Conservation (phyloP, 2,329 filamentous ascomycete genomes). For the Apiospora marii region DNA sequence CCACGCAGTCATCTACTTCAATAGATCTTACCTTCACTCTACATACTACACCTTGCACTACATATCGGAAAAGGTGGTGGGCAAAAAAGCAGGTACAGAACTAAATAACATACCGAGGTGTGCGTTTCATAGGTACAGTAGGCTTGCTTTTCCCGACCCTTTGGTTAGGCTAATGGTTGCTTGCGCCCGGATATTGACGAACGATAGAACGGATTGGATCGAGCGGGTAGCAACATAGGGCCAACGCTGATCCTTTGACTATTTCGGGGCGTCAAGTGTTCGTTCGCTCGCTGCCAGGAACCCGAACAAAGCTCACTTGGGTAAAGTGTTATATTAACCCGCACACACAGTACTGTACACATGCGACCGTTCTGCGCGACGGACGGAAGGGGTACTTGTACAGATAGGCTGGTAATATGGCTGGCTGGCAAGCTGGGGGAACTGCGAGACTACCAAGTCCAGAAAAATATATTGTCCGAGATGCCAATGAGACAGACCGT, state of each 20-base stretch:
- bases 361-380: not conserved
- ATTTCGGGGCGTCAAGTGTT: not conserved
- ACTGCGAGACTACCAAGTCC: not conserved
- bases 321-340: not conserved
- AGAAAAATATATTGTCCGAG: not conserved
- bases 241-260: conserved; percentile 16
- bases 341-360: not conserved
- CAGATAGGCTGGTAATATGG: too few relatives aligned
- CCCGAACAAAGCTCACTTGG: not conserved
- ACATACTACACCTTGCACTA: not conserved
- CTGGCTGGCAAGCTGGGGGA: not conserved
- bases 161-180: not conserved
- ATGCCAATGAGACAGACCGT: conserved; percentile 2
- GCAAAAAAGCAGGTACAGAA: conserved; percentile 7
- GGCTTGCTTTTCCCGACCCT: conserved; percentile 14
- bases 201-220: conserved; percentile 4
- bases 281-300: not conserved
- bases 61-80: not conserved
- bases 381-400: not conserved
- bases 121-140: not conserved
- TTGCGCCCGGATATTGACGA: not conserved
- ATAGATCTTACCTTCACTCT: not conserved
- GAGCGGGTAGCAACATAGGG: conserved; percentile 11
- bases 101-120: conserved; percentile 2
- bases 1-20: not conserved